These are phyloP conservation scores for Pulveroboletus sp. DNA, from an alignment of 768 basidiomycete species.

Conservation along the genomic window DNA sequence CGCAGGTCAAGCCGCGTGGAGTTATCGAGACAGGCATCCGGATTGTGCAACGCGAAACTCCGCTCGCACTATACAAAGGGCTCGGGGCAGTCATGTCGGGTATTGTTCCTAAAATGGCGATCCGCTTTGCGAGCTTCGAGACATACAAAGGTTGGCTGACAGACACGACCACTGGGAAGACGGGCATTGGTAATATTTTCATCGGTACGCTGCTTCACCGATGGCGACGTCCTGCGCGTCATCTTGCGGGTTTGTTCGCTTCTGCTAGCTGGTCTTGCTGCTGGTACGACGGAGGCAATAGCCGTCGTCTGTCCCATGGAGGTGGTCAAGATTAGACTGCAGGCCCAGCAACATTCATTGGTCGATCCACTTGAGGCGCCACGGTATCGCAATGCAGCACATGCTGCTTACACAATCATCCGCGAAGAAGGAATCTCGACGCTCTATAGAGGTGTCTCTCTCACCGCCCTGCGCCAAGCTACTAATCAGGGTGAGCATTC, in stretches of 20 bases:
- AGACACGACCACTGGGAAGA: constrained; percentile 72
- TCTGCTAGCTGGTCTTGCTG: constrained; percentile 81
- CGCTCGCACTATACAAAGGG: constrained; percentile 95
- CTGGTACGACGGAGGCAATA: constrained; percentile 94
- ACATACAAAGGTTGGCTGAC: constrained; percentile 83
- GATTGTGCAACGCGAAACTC: constrained; percentile 88
- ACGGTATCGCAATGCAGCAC: constrained; percentile 92
- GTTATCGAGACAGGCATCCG: constrained; percentile 87
- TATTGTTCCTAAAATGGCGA: constrained; percentile 99
- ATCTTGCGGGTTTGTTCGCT: constrained; percentile 1
- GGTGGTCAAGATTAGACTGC: constrained; percentile 96
- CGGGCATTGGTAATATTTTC: constrained; percentile 77
- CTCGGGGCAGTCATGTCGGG: constrained; percentile 94
- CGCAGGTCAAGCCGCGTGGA: constrained; percentile 86
- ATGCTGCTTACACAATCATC: constrained; percentile 92
- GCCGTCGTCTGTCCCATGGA: constrained; percentile 98
- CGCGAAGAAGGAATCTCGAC: constrained; percentile 84
- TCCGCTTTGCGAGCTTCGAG: constrained; percentile 97
- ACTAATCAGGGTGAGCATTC: constrained; percentile 81
- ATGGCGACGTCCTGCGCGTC: neutral
- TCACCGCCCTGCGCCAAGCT: constrained; percentile 93
- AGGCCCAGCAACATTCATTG: constrained; percentile 95
- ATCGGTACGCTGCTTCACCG: constrained; percentile 53
- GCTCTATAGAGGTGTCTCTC: constrained; percentile 86
- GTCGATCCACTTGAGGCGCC: constrained; percentile 93